Evolutionary conservation across 164 flowering plant species (phyloP).

Genomic region (Nelumbo lutea): DNA sequence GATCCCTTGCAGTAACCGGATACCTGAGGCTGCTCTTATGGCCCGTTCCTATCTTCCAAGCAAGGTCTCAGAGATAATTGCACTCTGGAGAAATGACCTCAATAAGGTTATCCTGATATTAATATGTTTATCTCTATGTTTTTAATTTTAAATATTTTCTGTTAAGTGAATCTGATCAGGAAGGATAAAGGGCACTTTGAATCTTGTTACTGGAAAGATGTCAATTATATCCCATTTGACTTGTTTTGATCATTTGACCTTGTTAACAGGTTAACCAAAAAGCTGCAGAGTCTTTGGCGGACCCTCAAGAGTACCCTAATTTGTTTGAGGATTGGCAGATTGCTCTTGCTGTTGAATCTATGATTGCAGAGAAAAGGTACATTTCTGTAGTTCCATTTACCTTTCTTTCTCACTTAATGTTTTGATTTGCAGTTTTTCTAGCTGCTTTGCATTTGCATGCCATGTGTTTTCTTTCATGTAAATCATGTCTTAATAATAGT

Average conservation of each 20-base stretch:
- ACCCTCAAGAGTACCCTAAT: slow-evolving; percentile 95
- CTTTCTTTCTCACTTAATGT: background rate
- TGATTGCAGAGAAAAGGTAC: slow-evolving; percentile 72
- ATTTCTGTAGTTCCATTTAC: background rate
- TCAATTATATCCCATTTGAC: background rate
- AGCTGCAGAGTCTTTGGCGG: slow-evolving; percentile 99
- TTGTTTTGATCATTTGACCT: background rate
- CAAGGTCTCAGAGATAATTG: slow-evolving; percentile 90
- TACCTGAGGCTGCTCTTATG: slow-evolving; percentile 99
- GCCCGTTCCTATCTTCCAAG: slow-evolving; percentile 98
- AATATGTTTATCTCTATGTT: background rate
- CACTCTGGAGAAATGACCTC: slow-evolving; percentile 90
- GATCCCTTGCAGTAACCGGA: slow-evolving; percentile 70
- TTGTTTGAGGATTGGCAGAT: slow-evolving; percentile 97
- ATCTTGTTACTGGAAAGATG: background rate
- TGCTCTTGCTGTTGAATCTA: slow-evolving; percentile 78
- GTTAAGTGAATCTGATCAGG: too few species aligned
- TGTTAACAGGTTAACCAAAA: slow-evolving; percentile 72
- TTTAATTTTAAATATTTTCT: background rate
- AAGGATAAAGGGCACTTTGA: too few species aligned
- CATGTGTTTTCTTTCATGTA: too few species aligned
- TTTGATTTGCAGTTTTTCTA: background rate
- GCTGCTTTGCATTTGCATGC: too few species aligned
- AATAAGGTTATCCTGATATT: slow-evolving; percentile 51
- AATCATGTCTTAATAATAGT: too few species aligned